A percentile compares a stretch with the other conserved stretches of the same genome.
phyloP scores from a whole-genome alignment of 257 asterid genomes.

The Solanum paucissectum region DNA sequence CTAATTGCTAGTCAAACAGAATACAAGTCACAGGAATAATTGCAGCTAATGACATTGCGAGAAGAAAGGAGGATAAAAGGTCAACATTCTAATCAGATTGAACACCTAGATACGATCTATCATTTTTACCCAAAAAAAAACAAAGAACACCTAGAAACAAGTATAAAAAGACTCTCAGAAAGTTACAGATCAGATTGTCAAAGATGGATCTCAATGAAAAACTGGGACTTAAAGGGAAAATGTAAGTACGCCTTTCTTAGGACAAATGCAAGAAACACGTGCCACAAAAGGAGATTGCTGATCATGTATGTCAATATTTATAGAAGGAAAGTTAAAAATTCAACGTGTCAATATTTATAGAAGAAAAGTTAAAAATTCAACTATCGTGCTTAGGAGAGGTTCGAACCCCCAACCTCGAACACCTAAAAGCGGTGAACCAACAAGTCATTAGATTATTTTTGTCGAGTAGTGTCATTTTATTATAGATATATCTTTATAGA shows the following conservation, averaged over 20 bases:
- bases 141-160: too few species aligned
- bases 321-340: not conserved
- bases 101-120: not conserved
- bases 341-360: too few species aligned
- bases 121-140: too few species aligned
- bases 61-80: not conserved
- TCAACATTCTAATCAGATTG: not conserved
- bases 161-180: not conserved
- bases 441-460: too few species aligned
- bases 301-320: not conserved
- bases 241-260: not conserved
- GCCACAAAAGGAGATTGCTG: not conserved
- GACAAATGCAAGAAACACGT: not conserved
- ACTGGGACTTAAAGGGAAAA: not conserved
- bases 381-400: too few species aligned
- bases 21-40: not conserved
- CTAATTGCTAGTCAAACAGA: not conserved
- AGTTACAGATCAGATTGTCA: not conserved
- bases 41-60: not conserved
- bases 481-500: too few species aligned
- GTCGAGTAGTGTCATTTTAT: too few species aligned
- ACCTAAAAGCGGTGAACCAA: too few species aligned
- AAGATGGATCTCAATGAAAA: not conserved
- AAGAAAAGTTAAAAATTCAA: too few species aligned
- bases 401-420: too few species aligned